A percentile compares a stretch with the other conserved stretches of the same genome.
Evolutionary conservation across 768 basidiomycete genomes (phyloP).

Genomic region (Boletus subparvulus): DNA sequence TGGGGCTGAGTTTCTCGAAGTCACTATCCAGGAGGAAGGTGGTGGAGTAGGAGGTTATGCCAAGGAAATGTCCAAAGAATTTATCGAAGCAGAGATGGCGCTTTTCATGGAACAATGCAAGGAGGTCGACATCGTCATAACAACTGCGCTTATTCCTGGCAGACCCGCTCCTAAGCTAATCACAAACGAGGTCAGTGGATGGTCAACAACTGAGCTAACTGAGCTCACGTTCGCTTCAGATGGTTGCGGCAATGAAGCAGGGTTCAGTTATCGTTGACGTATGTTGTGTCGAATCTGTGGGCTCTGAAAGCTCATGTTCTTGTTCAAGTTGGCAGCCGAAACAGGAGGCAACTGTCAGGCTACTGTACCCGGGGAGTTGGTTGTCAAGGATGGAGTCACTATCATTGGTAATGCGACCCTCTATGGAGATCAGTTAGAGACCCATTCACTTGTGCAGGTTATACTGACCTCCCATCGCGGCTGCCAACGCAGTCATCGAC

Average conservation of each 20-base stretch:
- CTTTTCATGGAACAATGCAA: constrained; percentile 86
- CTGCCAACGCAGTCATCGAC: constrained; percentile 88
- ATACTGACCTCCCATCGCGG: constrained; percentile 84
- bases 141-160: constrained; percentile 85
- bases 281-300: constrained; percentile 8
- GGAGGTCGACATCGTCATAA: constrained; percentile 87
- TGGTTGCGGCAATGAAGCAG: constrained; percentile 90
- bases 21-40: constrained; percentile 76
- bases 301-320: constrained; percentile 13
- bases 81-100: constrained; percentile 85
- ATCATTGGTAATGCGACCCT: constrained; percentile 57
- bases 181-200: constrained; percentile 52
- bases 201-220: neutral
- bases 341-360: constrained; percentile 88
- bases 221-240: constrained; percentile 36
- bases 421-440: constrained; percentile 1
- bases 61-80: constrained; percentile 89
- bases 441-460: constrained; percentile 45
- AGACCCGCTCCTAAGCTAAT: constrained; percentile 85
- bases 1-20: constrained; percentile 89
- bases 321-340: constrained; percentile 60
- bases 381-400: constrained; percentile 72
- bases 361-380: constrained; percentile 73
- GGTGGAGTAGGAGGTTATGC: constrained; percentile 84
- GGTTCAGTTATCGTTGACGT: constrained; percentile 85